Base-by-base conservation (phyloP, 2,329 filamentous ascomycete genomes). In the Fonsecaea nubica region DNA sequence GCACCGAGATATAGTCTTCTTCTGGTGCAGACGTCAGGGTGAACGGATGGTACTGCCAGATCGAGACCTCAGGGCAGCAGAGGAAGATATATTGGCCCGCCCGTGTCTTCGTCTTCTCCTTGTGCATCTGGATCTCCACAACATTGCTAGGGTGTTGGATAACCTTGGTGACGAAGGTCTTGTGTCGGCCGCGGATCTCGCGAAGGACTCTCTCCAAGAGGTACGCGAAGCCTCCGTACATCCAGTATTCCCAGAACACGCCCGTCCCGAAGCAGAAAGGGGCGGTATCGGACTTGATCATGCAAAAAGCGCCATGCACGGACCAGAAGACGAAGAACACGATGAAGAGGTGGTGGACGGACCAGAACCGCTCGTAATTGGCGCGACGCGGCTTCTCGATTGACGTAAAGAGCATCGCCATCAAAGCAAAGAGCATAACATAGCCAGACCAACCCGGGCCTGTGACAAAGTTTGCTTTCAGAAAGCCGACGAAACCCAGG, bases 301-400 rank as follows among this genome's bases (percentile, higher is more conserved):
- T 94, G 80, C 92, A 94, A 81, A 93, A 95, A 32, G 90, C 90
- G 65, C 92, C 92, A 79, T 96, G 92, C 74, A 94, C 86, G n/a
- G 91, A 89, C 91, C 92, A 95, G 84, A 95, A 93, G 72, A 94
- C 83, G 82, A 95, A 95, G 85, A 95, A 95, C 70, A 94, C 75
- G 78, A 94, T 87, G 77, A 95, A 95, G 77, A 95, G 86, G 81
- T 95, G 92, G 79, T 96, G 92, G 1, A 90, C 92, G 78, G 93
- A 93, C 92, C 92, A 96, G 83, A 95, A 96, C 32, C 91, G 90
- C 78, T 94, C 92, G 77, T 92, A 94, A 81, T 95, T 93, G 68
- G 90, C 89, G 62, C 91, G 87, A 58, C 91, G 86, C 9, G 88
- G 87, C 81, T 91, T 92, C 80, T 94, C 91, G 13, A 91, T 82